Conservation (phyloP, 352 stramenopile genomes). For the Phytophthora chlamydospora region DNA sequence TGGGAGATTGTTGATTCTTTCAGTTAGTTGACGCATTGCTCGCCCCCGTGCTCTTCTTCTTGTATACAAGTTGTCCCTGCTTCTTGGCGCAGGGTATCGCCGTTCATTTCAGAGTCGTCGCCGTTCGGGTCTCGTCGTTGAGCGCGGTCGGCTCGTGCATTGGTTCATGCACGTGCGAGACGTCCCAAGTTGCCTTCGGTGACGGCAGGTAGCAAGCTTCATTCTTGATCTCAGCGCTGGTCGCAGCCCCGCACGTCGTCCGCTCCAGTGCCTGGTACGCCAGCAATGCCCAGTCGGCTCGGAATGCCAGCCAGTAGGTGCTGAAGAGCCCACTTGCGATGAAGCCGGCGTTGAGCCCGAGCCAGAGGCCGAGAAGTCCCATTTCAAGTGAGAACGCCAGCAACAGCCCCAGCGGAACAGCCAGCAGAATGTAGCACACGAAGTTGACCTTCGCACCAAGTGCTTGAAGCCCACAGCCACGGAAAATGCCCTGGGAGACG, state of each 20-base stretch:
- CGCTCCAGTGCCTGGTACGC: conserved; percentile 64
- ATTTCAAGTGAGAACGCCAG: conserved; percentile 72
- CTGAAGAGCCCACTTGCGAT: conserved; percentile 68
- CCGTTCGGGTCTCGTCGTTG: conserved; percentile 13
- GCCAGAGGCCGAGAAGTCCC: conserved; percentile 81
- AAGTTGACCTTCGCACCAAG: conserved; percentile 88
- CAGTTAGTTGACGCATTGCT: conserved; percentile 4
- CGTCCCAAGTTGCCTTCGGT: conserved; percentile 4
- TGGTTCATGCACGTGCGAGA: conserved; percentile 9
- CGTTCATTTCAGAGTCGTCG: not conserved
- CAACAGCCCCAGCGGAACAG: conserved; percentile 77
- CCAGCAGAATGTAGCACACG: conserved; percentile 81
- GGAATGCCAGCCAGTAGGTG: conserved; percentile 66
- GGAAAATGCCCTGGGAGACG: conserved; percentile 80
- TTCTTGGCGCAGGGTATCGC: not conserved
- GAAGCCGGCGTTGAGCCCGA: conserved; percentile 75
- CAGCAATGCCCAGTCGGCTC: conserved; percentile 77
- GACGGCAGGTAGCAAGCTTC: conserved; percentile 18
- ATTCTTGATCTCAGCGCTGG: conserved; percentile 11
- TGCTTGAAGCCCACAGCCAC: conserved; percentile 79
- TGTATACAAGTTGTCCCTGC: not conserved
- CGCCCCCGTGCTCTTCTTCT: not conserved
- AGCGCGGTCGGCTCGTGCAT: conserved; percentile 25
- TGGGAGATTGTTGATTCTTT: not conserved
- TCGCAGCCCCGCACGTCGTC: conserved; percentile 27